Evolutionary conservation across 768 basidiomycete species (phyloP), one percentile per base, ranked within the genome.

Genomic region (Hemileccinum impolitum): DNA sequence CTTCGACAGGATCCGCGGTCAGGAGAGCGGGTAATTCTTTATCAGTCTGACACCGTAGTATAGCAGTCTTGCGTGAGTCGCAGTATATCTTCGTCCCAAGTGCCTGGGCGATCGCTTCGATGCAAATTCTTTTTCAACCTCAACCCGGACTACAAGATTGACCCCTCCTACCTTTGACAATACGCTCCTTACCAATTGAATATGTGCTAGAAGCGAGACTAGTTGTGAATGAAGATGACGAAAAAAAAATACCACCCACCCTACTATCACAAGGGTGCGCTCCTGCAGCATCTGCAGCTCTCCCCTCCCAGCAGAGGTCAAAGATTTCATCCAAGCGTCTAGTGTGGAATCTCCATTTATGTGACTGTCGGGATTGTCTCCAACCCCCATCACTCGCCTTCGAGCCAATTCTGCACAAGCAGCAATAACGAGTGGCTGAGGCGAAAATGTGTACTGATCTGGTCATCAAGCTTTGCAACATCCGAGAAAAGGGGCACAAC

Each of bases 151-250:
- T 14, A 35, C 9, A 41, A 13, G 17, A 48, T 18, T 2, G 36
- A 6, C 26, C 14, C 35, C 34, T 43, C 58, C 28, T 48, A 90
- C 92, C 93, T 79, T 97, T 96, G 35, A 96, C 94, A 35, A 98
- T 88, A 19, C 96, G 84, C 67, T 99, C 96, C 66, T 99, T 99
- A 35, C 96, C 96, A 42, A 98, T 92, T 0, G 91, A 91, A 68
- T 99, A 99, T 0, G 96, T 97, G 10, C 93, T 92, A 51, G 35
- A 47, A 39, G n/a, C 43, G 12, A 19, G 19, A 23, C 54, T 23
- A 57, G 45, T 12, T 15, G 18, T 18, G n/a, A 35, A 26, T 39
- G 32, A 17, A 21, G 36, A 9, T 8, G 8, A 6, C 3, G 9
- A 30, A 30, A 9, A 15, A n/a, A 10, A 12, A 9, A 42, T 15